A percentile compares a stretch with the other conserved stretches of the same genome.
Conservation (phyloP, 306 rosid species). For the Erythrophleum fordii region DNA sequence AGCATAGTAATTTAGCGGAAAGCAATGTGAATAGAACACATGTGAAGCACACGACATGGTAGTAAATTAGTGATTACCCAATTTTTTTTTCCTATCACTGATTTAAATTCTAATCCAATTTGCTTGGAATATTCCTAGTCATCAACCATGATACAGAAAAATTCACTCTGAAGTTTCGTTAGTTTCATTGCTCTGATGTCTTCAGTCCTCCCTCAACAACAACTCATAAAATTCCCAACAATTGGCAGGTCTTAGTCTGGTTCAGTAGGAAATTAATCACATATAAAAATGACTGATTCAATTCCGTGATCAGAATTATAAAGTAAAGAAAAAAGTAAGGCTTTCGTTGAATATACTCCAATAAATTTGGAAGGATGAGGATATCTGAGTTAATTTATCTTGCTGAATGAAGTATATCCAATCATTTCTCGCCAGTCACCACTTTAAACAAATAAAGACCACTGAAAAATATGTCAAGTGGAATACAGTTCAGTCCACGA, state of each 20-base stretch:
- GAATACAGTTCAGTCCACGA: neutral
- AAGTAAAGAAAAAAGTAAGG: neutral
- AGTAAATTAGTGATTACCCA: neutral
- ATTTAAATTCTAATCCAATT: neutral
- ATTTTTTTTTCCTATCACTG: neutral
- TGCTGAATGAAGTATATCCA: neutral
- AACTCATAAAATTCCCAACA: neutral
- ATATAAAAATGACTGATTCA: neutral
- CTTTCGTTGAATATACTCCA: neutral
- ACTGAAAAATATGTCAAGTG: neutral
- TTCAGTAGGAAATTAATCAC: neutral
- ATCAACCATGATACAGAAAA: neutral
- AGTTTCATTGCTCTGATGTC: conserved; percentile 33
- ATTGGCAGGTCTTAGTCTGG: neutral
- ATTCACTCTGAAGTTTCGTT: neutral
- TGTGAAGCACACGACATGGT: neutral
- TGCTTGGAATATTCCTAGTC: neutral
- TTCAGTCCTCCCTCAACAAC: conserved; percentile 11
- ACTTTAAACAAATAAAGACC: neutral
- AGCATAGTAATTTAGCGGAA: neutral
- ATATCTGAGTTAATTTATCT: conserved; percentile 2
- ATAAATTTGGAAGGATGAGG: conserved; percentile 1
- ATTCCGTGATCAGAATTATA: neutral
- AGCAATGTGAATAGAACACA: neutral
- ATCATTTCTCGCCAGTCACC: neutral